Base-by-base conservation (phyloP, 2,329 filamentous ascomycete species). In the Botrytis galanthina region DNA sequence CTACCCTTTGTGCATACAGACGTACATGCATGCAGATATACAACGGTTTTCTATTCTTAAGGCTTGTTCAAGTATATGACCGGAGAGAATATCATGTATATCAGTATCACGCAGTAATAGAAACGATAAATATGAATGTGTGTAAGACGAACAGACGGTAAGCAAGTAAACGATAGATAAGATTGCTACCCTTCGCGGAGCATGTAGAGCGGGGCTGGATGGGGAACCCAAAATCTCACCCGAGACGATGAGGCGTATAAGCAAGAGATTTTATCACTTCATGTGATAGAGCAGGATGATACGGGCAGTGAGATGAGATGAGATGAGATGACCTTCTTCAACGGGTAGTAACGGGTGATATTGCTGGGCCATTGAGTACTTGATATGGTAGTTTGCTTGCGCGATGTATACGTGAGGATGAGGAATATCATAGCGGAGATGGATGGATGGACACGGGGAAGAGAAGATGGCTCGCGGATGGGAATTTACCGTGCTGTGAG, bases 151-250 rank as follows among this genome's bases (percentile, higher is more conserved):
- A 29, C 14, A 54, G 6, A 29, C n/a, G n/a, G n/a, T 16, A n/a
- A 42, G 37, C 60, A 39, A 20, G 63, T 26, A 66, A 66, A 32
- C 37, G 20, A 32, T n/a, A n/a, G 29, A 35, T 66, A 48, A 66
- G 63, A 48, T 66, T 66, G 29, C 44, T 48, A 66, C 42, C 29
- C 29, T 48, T 66, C 29, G 44, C 63, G 44, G 44, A 37, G 63
- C 42, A 22, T 16, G 60, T 20, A 4, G 62, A 48, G 62, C 42
- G 32, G 60, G 60, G 37, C n/a, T 8, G 1, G 14, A 42, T 29
- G 60, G 61, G 61, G 37, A 63, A 42, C 14, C 37, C 61, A 63
- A 63, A 63, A 63, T 67, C 44, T 67, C 22, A 51, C 63, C 63
- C 63, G 61, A 44, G 9, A 37, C 61, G 61, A 60, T 29, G 37